Evolutionary conservation across 1,284 basidiomycete genomes (phyloP).

Genomic region (Ustilago vetiveriae): DNA sequence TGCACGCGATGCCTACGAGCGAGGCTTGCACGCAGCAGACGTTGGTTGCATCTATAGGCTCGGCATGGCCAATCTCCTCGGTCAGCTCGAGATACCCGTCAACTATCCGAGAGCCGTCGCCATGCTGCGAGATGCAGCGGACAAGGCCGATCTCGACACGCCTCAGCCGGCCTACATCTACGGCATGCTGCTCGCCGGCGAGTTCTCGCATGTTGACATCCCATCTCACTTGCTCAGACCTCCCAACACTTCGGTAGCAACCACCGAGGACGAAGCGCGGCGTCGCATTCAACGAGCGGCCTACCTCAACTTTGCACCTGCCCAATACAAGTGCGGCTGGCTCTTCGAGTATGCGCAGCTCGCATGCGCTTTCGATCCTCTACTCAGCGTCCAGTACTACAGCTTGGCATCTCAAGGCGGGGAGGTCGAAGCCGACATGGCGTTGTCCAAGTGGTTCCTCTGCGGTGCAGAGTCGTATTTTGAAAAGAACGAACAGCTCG

Average conservation of each 20-base stretch:
- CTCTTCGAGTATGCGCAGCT: slow-evolving; percentile 89
- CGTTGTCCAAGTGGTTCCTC: slow-evolving; percentile 91
- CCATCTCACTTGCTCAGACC: slow-evolving; percentile 43
- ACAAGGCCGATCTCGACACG: slow-evolving; percentile 76
- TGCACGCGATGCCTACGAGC: slow-evolving; percentile 83
- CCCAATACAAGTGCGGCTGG: slow-evolving; percentile 88
- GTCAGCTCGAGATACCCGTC: slow-evolving; percentile 78
- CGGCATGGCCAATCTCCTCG: slow-evolving; percentile 88
- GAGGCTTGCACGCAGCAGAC: slow-evolving; percentile 76
- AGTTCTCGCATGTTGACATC: slow-evolving; percentile 65
- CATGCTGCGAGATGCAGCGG: slow-evolving; percentile 80
- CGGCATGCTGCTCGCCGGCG: slow-evolving; percentile 80
- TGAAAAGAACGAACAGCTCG: slow-evolving; percentile 87
- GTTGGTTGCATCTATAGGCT: slow-evolving; percentile 77
- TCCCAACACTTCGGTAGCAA: slow-evolving; percentile 60
- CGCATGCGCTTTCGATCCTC: slow-evolving; percentile 85
- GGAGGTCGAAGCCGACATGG: slow-evolving; percentile 93
- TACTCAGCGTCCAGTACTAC: slow-evolving; percentile 92
- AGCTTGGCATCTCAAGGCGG: slow-evolving; percentile 73
- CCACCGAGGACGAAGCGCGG: slow-evolving; percentile 47
- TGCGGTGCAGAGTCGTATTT: slow-evolving; percentile 83
- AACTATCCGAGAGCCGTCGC: slow-evolving; percentile 75
- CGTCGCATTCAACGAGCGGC: slow-evolving; percentile 79
- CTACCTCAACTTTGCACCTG: slow-evolving; percentile 84
- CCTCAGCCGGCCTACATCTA: slow-evolving; percentile 85